Evolutionary conservation across 2,329 filamentous ascomycete genomes (phyloP), one percentile per base, ranked within the genome.

Genomic region (Thelonectria olida): DNA sequence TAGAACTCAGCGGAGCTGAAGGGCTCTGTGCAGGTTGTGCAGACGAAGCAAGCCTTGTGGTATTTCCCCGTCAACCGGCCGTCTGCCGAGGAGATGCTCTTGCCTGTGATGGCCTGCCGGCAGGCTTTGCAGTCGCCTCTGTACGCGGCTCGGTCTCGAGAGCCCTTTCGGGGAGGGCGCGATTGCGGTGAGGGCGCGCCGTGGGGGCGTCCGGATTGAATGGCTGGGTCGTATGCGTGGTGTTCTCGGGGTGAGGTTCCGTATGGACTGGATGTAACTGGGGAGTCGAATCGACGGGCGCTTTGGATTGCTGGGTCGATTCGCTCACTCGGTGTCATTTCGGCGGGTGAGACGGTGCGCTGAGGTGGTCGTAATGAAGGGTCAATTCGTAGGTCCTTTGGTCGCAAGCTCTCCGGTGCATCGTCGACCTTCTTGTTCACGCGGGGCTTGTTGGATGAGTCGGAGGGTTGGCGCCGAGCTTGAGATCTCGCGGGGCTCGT

Each of bases 31-130:
- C 96, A 99, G 1, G 91, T 93, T 5, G 88, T 87, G 83, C 96
- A 99, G 10, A 95, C 92, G 74, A 99, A 98, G 76, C 95, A 99
- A 5, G 90, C 86, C 76, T 96, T 97, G 82, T 99, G 96, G 76
- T 97, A 99, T 65, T 93, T 90, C 9, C 96, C 96, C 0, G 92
- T 97, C 22, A 99, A 82, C 22, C 94, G 90, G 15, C 96, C 96
- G 70, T 97, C 96, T 1, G 93, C 93, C 13, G 93, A 97, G 31
- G 95, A 97, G 59, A 99, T 89, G 1, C 93, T 97, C 79, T 97
- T 98, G 19, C 93, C 95, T 44, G 88, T 86, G 70, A 99, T 98
- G 7, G 85, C 81, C 45, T 90, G 81, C 4, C 86, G 83, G 76
- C 96, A 99, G 1, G 92, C 92, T 72, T 93, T 92, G 80, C 96